Base-by-base conservation (phyloP, 163 green algal genomes). In the Chlorella variabilis region DNA sequence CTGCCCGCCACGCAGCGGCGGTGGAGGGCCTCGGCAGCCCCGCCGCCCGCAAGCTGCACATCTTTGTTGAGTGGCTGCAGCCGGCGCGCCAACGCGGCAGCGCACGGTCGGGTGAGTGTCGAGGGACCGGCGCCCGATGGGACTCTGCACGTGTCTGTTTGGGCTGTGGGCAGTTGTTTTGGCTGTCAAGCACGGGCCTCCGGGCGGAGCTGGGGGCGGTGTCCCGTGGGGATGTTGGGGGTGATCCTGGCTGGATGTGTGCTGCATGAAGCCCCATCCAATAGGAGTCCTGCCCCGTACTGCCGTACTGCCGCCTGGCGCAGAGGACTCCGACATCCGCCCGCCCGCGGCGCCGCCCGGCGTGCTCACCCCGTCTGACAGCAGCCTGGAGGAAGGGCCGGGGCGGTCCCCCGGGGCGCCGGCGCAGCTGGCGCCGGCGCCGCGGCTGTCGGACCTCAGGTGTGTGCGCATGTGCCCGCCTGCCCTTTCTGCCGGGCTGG, bases 41-140 rank as follows among this genome's bases (percentile, higher is more conserved):
- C 67, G 0, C n/a, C 38, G 3, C 84, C 82, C 77, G 76, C 36
- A 87, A 86, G 77, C 77, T 90, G 15, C 85, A 87, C 77, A 54
- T 89, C 15, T 89, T 81, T 34, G 84, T 81, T 15, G 71, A 89
- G 45, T 71, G 85, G 76, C 39, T 77, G 70, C 31, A 39, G 20
- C 39, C 31, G 3, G 42, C 21, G 13, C 21, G 21, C 23, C 18
- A 15, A 5, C 29, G 23, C 9, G 33, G 21, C 71, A 80, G 73
- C 56, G 54, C 7, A 3, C 21, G n/a, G 25, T 80, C 73, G 41
- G 56, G 54, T 70, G 73, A 7, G 67, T 33, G 61, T 31, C n/a
- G 27, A 69, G 61, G 61, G 31, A 18, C n/a, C n/a, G n/a, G n/a
- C n/a, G n/a, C n/a, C n/a, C n/a, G n/a, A n/a, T n/a, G n/a, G n/a